These are phyloP conservation scores for Adansonia digitata DNA, from an alignment of 345 rosid species.

Conservation along the genomic window DNA sequence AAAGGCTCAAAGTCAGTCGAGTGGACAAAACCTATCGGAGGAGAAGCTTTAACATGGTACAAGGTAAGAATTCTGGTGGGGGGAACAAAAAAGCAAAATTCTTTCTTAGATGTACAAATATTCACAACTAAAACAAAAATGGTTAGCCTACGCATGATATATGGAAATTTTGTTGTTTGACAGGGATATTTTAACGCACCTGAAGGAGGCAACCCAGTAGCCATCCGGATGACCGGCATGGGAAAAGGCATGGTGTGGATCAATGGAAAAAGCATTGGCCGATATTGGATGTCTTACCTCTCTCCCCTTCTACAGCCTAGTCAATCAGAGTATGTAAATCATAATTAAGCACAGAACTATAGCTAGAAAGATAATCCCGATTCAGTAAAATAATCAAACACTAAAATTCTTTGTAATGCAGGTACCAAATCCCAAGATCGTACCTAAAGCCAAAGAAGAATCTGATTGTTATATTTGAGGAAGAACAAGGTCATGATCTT, in stretches of 20 bases:
- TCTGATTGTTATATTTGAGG: conserved; percentile 65
- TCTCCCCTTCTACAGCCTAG: conserved; percentile 65
- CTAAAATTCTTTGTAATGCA: conserved; percentile 5
- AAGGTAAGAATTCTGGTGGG: conserved; percentile 54
- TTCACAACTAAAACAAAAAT: background rate
- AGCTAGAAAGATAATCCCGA: background rate
- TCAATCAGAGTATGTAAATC: conserved; percentile 46
- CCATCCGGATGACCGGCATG: conserved; percentile 53
- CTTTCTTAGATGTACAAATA: background rate
- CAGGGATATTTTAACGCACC: conserved; percentile 73
- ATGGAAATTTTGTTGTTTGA: background rate
- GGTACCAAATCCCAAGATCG: conserved; percentile 85
- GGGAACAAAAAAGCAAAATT: background rate
- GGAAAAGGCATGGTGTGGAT: conserved; percentile 82
- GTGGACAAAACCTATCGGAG: conserved; percentile 36
- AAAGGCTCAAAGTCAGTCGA: conserved; percentile 44
- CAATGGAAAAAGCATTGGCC: conserved; percentile 74
- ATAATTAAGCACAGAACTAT: background rate
- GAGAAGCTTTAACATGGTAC: conserved; percentile 64
- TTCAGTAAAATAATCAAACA: too few species aligned
- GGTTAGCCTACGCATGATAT: background rate
- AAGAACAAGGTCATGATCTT: conserved; percentile 53
- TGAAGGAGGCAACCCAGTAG: conserved; percentile 53
- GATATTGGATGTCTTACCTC: conserved; percentile 70
- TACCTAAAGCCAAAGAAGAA: conserved; percentile 60